Base-by-base conservation (phyloP, 1,139 yeast species). In the Maudiozyma humilis region DNA sequence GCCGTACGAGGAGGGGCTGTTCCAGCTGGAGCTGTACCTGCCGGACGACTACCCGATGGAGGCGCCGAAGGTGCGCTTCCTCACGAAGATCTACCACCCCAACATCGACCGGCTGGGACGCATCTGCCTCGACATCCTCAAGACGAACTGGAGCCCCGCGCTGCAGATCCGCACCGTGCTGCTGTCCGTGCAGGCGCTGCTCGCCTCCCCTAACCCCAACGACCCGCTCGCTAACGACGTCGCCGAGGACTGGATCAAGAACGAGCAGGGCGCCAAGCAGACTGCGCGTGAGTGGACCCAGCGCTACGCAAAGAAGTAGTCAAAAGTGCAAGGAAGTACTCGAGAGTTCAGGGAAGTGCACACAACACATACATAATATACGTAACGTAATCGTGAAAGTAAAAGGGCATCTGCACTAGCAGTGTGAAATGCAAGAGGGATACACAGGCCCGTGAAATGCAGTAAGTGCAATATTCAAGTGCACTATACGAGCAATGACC, bases 221-320 rank as follows among this genome's bases (percentile, higher is more conserved):
- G 99, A 91, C 66, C 99, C 98, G 1, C 73, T 93, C 51, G 97
- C 97, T 29, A 91, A 91, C 59, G 98, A 91, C 55, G 98, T 91
- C 36, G 98, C 98, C 2, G 89, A 87, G 54, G 91, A 83, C 55
- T 91, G 98, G 97, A 84, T 89, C 60, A 82, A 78, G 51, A 79
- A 91, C 58, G 95, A 88, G 64, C 70, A 74, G 44, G 72, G 72
- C 50, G 97, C 97, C 18, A 80, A 87, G 44, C 75, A 70, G 25
- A 88, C 84, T 23, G 97, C 97, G n/a, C 75, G 70, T 57, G 82
- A 82, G 54, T 89, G 96, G 96, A 89, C 97, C 0, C 66, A 63
- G 47, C 68, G 71, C 59, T 87, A 76, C 63, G 94, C 93, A 20
- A 49, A 45, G 37, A 49, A 49, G 41, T 34, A 45, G 36, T 33